Evolutionary conservation across 2,329 filamentous ascomycete genomes (phyloP).

Genomic region (Sarocladium brachiariae): DNA sequence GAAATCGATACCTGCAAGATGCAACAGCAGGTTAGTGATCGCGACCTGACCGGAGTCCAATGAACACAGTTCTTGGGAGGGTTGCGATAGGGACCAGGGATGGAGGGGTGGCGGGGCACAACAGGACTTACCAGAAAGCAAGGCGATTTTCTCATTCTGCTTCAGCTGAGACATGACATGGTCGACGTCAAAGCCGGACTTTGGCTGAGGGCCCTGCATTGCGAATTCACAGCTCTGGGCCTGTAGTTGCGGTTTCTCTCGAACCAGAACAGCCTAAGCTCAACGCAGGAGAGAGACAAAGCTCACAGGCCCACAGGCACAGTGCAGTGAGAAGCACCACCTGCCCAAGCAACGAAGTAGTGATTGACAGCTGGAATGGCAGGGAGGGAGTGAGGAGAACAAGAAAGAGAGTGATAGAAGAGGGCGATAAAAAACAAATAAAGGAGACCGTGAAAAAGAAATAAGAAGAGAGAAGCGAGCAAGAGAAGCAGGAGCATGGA

Average conservation of each 20-base stretch:
- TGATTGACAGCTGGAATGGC: no score
- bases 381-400: no score
- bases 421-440: not conserved
- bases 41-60: not conserved
- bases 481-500: not conserved
- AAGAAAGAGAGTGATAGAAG: no score
- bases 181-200: conserved; percentile 8
- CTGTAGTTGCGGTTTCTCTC: no score
- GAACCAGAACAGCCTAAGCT: not conserved
- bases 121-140: conserved; percentile 3
- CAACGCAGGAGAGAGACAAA: no score
- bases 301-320: no score
- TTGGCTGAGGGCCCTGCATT: conserved; percentile 8
- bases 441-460: not conserved
- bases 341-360: no score
- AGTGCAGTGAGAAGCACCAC: no score
- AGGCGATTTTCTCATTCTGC: conserved; percentile 8
- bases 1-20: conserved; percentile 52
- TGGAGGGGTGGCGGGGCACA: conserved; percentile 8
- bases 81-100: not conserved
- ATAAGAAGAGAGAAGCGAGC: not conserved
- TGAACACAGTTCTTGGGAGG: not conserved
- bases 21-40: not conserved
- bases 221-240: not conserved
- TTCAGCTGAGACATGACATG: conserved; percentile 7